These are phyloP conservation scores for Pythium dissimile DNA, from an alignment of 352 stramenopile genomes.

Conservation along the genomic window DNA sequence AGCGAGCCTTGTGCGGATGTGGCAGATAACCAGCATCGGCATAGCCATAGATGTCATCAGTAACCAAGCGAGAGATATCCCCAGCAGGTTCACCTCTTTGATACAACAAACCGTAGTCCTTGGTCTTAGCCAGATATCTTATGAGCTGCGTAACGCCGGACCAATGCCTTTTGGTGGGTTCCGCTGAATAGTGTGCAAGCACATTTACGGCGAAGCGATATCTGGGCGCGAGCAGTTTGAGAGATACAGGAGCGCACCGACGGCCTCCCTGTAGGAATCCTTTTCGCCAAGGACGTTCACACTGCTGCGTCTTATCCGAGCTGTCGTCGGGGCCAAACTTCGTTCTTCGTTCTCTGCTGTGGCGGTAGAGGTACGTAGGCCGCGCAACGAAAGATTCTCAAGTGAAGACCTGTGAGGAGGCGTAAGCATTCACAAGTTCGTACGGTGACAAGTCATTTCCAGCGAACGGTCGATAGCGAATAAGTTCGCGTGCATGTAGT, in stretches of 20 bases:
- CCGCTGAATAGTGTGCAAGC: constrained; percentile 18
- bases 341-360: constrained; percentile 8
- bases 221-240: constrained; percentile 19
- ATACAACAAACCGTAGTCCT: constrained; percentile 12
- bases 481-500: constrained; percentile 3
- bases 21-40: constrained; percentile 18
- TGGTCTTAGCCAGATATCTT: constrained; percentile 15
- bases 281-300: constrained; percentile 11
- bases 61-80: constrained; percentile 3
- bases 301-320: constrained; percentile 17
- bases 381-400: constrained; percentile 4
- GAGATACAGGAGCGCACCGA: constrained; percentile 13
- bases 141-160: constrained; percentile 14
- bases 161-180: constrained; percentile 20
- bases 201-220: constrained; percentile 17
- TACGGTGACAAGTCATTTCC: constrained; percentile 4
- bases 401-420: neutral
- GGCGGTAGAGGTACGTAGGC: constrained; percentile 14
- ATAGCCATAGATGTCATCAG: constrained; percentile 14
- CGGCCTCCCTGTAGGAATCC: constrained; percentile 17
- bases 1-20: constrained; percentile 17
- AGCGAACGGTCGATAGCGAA: neutral
- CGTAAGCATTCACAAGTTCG: constrained; percentile 4
- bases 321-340: constrained; percentile 15
- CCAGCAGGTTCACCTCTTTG: neutral